Conservation (phyloP, 352 stramenopile species). For the Phytopythium oedochilum region DNA sequence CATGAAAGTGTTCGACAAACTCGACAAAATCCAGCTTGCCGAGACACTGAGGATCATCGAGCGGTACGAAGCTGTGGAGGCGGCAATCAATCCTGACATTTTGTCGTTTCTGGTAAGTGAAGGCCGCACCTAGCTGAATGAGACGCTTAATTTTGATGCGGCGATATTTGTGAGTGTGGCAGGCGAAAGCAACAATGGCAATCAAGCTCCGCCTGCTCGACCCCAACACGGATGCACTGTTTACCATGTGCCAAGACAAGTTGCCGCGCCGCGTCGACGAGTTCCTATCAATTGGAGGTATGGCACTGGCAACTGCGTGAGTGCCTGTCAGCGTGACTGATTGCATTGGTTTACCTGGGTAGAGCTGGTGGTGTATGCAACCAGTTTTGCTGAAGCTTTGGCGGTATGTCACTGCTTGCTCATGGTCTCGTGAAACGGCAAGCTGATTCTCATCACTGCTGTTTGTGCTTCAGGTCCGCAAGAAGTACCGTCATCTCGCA, state of each 20-base stretch:
- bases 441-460: not conserved
- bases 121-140: too few species aligned
- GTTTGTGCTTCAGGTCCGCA: conserved; percentile 31
- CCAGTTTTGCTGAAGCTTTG: not conserved
- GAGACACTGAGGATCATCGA: not conserved
- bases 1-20: not conserved
- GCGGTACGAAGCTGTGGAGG: not conserved
- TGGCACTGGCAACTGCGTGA: not conserved
- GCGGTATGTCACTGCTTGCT: not conserved
- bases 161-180: not conserved
- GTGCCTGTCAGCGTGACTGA: not conserved
- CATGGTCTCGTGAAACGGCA: not conserved
- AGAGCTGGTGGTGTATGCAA: not conserved
- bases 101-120: not conserved
- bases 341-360: not conserved
- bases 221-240: conserved; percentile 38
- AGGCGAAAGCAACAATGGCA: conserved; percentile 23
- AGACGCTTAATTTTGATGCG: not conserved
- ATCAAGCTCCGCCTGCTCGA: conserved; percentile 63
- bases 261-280: conserved; percentile 21
- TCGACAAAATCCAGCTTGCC: not conserved
- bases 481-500: conserved; percentile 51
- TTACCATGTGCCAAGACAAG: conserved; percentile 46
- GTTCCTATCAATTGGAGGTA: conserved; percentile 57
- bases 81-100: not conserved